phyloP scores from a whole-genome alignment of 345 rosid genomes.

The Lepidium africanum region DNA sequence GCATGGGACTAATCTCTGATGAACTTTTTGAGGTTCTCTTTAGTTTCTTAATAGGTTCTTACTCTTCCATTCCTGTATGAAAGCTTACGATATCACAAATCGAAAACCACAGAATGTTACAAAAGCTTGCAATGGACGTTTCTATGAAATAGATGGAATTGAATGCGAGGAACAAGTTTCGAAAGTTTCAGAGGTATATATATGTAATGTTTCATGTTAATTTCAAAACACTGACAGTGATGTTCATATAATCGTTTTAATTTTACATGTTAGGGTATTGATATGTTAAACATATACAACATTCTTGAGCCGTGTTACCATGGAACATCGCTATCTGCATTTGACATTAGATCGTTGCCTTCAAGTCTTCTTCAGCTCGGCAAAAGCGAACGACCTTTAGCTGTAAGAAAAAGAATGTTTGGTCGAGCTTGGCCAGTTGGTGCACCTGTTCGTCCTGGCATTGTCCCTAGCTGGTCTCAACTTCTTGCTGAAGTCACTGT shows the following conservation, averaged over 20 bases:
- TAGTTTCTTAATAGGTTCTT: neutral
- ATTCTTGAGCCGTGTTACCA: slow-evolving; percentile 88
- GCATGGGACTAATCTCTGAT: slow-evolving; percentile 90
- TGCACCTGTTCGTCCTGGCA: slow-evolving; percentile 73
- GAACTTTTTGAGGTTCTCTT: slow-evolving; percentile 60
- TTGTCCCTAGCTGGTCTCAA: slow-evolving; percentile 88
- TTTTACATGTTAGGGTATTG: slow-evolving; percentile 1
- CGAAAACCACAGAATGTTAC: slow-evolving; percentile 43
- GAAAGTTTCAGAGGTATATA: slow-evolving; percentile 33
- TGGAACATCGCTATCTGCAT: slow-evolving; percentile 29
- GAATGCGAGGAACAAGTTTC: slow-evolving; percentile 23
- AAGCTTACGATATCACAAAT: neutral
- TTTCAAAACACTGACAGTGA: neutral
- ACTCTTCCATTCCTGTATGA: neutral
- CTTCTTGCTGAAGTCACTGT: slow-evolving; percentile 41
- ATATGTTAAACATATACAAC: slow-evolving; percentile 56
- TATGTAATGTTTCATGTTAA: neutral
- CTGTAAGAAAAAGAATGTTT: slow-evolving; percentile 78
- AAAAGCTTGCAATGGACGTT: slow-evolving; percentile 54
- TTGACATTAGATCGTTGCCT: slow-evolving; percentile 39
- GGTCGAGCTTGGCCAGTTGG: slow-evolving; percentile 95
- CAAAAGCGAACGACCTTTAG: slow-evolving; percentile 55
- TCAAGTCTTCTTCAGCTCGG: slow-evolving; percentile 52
- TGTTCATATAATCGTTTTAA: neutral
- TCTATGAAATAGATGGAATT: slow-evolving; percentile 29